Evolutionary conservation across 1,284 basidiomycete species (phyloP).

Genomic region (Microbotryum lychnidis-dioicae): DNA sequence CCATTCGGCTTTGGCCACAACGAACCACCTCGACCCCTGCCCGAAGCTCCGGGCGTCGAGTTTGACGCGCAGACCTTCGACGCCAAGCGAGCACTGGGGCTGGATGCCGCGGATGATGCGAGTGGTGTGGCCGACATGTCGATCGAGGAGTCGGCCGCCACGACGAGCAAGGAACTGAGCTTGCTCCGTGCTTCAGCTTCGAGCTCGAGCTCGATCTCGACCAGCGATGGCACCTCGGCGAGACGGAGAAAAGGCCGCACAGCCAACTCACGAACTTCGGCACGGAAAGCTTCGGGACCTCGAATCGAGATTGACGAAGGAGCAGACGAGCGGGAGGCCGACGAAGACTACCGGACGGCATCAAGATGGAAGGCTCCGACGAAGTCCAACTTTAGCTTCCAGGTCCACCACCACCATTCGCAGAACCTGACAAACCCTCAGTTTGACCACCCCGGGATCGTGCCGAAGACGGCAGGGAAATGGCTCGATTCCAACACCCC

Average conservation of each 20-base stretch:
- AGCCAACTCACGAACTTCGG: not conserved
- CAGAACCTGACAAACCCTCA: too few relatives aligned
- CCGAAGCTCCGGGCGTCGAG: not conserved
- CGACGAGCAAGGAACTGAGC: not conserved
- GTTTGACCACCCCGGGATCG: too few relatives aligned
- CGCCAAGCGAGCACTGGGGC: slow-evolving; percentile 15
- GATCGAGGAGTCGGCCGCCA: not conserved
- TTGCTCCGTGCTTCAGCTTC: not conserved
- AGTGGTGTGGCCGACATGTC: too few relatives aligned
- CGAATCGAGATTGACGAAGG: slow-evolving; percentile 11
- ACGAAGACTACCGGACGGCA: not conserved
- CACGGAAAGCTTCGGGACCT: not conserved
- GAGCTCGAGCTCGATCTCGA: not conserved
- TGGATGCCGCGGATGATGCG: slow-evolving; percentile 4
- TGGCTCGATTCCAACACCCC: slow-evolving; percentile 41
- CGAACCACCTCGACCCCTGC: not conserved
- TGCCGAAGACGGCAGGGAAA: not conserved
- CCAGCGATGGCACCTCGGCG: not conserved
- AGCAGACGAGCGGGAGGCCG: not conserved
- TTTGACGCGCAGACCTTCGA: slow-evolving; percentile 16
- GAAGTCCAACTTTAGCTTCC: slow-evolving; percentile 24
- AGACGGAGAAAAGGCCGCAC: not conserved
- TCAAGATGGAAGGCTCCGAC: slow-evolving; percentile 2
- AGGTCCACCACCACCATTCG: slow-evolving; percentile 31
- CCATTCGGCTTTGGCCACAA: slow-evolving; percentile 9